Evolutionary conservation across 2,329 filamentous ascomycete species (phyloP).

Genomic region (Trichoderma sp.): DNA sequence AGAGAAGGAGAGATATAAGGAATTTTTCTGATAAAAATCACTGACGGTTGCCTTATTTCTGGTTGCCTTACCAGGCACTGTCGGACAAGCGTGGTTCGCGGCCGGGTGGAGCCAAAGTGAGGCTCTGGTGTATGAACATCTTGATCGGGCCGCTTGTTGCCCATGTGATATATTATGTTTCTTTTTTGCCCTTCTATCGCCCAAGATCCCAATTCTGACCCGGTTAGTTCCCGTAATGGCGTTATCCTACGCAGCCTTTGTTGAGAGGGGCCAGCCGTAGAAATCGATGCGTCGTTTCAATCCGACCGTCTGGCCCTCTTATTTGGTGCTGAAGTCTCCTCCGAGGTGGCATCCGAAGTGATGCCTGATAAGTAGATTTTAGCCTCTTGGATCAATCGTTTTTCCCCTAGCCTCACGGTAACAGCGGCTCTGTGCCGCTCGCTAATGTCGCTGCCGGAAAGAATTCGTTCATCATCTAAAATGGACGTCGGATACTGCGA

Average conservation of each 20-base stretch:
- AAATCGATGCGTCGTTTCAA: constrained; percentile 6
- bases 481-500: constrained; percentile 43
- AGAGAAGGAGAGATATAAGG: neutral
- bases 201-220: neutral
- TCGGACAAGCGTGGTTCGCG: neutral
- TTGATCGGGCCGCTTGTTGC: neutral
- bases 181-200: neutral
- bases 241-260: neutral
- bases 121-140: neutral
- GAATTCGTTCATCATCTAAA: constrained; percentile 40
- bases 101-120: neutral
- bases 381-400: constrained; percentile 59
- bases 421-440: constrained; percentile 57
- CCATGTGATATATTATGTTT: neutral
- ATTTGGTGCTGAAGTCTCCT: constrained; percentile 26
- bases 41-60: constrained; percentile 3
- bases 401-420: constrained; percentile 68
- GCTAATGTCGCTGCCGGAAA: constrained; percentile 30
- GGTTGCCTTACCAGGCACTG: constrained; percentile 6
- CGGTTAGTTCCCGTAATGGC: neutral
- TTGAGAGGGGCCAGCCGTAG: neutral
- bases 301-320: constrained; percentile 31
- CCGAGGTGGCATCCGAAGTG: constrained; percentile 22
- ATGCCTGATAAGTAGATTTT: constrained; percentile 32
- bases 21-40: neutral